Conservation (phyloP, 768 basidiomycete genomes). For the Pleurotus sapidus region DNA sequence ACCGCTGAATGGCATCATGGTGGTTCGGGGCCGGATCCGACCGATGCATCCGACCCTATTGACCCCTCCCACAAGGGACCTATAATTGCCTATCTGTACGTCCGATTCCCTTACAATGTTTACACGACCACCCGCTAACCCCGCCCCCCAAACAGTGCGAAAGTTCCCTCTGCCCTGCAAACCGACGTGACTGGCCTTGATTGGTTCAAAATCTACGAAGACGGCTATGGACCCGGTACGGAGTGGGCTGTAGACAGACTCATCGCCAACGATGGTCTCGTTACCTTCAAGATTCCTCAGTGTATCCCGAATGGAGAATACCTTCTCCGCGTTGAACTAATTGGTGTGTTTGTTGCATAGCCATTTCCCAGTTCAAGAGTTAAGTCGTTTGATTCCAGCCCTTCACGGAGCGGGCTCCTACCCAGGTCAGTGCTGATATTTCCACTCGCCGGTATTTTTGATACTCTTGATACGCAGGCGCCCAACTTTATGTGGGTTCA, state of each 20-base stretch:
- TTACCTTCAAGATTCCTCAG: slow-evolving; percentile 27
- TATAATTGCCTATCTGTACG: slow-evolving; percentile 48
- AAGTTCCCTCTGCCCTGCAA: slow-evolving; percentile 21
- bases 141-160: slow-evolving; percentile 30
- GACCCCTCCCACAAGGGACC: slow-evolving; percentile 54
- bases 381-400: background rate
- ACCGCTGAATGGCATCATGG: slow-evolving; percentile 54
- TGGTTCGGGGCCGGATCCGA: slow-evolving; percentile 35
- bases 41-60: slow-evolving; percentile 44
- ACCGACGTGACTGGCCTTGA: slow-evolving; percentile 33
- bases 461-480: background rate
- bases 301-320: slow-evolving; percentile 16
- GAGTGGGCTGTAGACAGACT: slow-evolving; percentile 38
- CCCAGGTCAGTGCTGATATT: background rate
- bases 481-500: slow-evolving; percentile 2
- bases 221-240: slow-evolving; percentile 23
- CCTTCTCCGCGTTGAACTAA: slow-evolving; percentile 4
- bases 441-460: background rate
- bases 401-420: slow-evolving; percentile 2
- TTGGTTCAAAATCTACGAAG: slow-evolving; percentile 46
- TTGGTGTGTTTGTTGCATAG: background rate
- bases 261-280: slow-evolving; percentile 38
- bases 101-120: background rate
- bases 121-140: background rate
- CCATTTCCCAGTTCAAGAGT: too few relatives aligned